Percentiles rank a stretch among this genome's conserved stretches.
phyloP scores from a whole-genome alignment of 306 rosid genomes.

The Carpinus viminea region DNA sequence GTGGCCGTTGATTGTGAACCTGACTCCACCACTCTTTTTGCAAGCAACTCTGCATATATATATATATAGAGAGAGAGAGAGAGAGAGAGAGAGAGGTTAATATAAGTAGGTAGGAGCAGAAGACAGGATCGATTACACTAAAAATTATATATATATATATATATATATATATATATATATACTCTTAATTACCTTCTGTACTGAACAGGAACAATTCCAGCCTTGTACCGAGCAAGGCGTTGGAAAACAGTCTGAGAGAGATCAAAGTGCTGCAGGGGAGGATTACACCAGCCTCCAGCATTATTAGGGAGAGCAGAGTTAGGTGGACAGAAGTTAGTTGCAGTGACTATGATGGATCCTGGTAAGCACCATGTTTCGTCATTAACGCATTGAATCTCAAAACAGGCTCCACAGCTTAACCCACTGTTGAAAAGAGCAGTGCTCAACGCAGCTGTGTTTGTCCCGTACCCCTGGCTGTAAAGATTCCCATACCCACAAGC shows the following conservation, averaged over 20 bases:
- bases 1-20: constrained; percentile 53
- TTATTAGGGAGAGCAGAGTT: background rate
- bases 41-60: constrained; percentile 41
- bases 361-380: constrained; percentile 25
- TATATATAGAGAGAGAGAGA: no score
- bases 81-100: no score
- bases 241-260: constrained; percentile 1
- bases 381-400: constrained; percentile 28
- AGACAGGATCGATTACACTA: background rate
- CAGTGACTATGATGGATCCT: constrained; percentile 26
- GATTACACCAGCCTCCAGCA: constrained; percentile 13
- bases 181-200: background rate
- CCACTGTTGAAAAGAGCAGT: constrained; percentile 28
- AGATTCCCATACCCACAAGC: constrained; percentile 38
- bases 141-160: background rate
- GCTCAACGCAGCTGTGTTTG: constrained; percentile 36
- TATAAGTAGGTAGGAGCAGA: no score
- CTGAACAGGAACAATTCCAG: constrained; percentile 6
- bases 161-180: background rate
- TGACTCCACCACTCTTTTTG: constrained; percentile 44
- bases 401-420: constrained; percentile 25
- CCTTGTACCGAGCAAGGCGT: background rate
- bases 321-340: constrained; percentile 16
- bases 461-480: constrained; percentile 36
- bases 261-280: constrained; percentile 9